Evolutionary conservation across 2,329 filamentous ascomycete species (phyloP).

Genomic region (Tolypocladium pustulatum): DNA sequence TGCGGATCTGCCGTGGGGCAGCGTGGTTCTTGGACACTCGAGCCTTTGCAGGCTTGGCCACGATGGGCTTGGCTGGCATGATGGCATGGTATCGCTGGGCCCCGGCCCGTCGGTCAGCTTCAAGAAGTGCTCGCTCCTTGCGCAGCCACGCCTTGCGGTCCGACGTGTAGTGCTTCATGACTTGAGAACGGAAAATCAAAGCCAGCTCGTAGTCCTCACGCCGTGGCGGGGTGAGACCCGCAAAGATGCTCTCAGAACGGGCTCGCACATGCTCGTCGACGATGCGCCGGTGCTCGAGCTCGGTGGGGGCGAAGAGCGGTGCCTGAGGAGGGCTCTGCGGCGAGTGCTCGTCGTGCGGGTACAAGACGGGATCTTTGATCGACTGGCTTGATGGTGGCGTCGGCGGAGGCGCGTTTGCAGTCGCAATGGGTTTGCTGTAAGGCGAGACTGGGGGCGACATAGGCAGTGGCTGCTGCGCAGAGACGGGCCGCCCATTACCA

Average conservation of each 20-base stretch:
- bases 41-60: slow-evolving; percentile 15
- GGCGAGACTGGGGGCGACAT: slow-evolving; percentile 50
- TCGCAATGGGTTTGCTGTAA: slow-evolving; percentile 28
- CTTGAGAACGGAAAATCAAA: slow-evolving; percentile 40
- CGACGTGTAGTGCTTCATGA: slow-evolving; percentile 32
- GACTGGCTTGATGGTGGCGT: slow-evolving; percentile 16
- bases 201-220: slow-evolving; percentile 43
- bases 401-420: slow-evolving; percentile 15
- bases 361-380: slow-evolving; percentile 47
- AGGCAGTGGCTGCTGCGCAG: slow-evolving; percentile 24
- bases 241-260: slow-evolving; percentile 32
- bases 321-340: slow-evolving; percentile 30
- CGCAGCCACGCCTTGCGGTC: slow-evolving; percentile 38
- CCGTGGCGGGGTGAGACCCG: slow-evolving; percentile 32
- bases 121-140: slow-evolving; percentile 38
- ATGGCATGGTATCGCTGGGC: slow-evolving; percentile 27
- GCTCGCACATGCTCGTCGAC: slow-evolving; percentile 39
- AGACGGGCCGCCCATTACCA: slow-evolving; percentile 14
- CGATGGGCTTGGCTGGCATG: slow-evolving; percentile 29
- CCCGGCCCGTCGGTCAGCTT: slow-evolving; percentile 34
- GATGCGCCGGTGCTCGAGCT: slow-evolving; percentile 31
- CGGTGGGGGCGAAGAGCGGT: slow-evolving; percentile 37
- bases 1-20: slow-evolving; percentile 25
- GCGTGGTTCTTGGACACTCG: slow-evolving; percentile 22
- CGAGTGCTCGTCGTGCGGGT: slow-evolving; percentile 33